Conservation (phyloP, 345 rosid genomes). For the Eucalyptus globulus region DNA sequence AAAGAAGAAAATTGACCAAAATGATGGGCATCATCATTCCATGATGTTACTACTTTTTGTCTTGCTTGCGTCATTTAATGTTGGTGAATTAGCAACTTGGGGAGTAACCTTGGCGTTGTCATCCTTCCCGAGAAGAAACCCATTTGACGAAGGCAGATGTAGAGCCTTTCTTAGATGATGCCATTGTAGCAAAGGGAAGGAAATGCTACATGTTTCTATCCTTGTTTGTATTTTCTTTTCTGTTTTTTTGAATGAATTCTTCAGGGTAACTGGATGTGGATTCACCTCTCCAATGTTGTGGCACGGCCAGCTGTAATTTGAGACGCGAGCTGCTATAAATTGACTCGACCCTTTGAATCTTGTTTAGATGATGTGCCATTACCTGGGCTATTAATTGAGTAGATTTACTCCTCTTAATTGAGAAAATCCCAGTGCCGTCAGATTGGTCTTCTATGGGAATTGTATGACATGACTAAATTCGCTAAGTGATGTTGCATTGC, state of each 20-base stretch:
- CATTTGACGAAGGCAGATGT: not conserved
- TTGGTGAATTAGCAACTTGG: not conserved
- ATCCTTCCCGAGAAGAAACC: not conserved
- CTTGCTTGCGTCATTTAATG: not conserved
- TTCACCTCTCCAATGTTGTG: not conserved
- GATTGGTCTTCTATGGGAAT: not conserved
- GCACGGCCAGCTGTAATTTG: not conserved
- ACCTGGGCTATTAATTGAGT: not conserved
- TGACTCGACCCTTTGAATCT: not conserved
- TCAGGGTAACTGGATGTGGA: not conserved
- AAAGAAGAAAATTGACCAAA: not conserved
- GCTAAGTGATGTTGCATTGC: not conserved
- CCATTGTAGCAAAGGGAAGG: not conserved
- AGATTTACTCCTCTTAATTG: not conserved
- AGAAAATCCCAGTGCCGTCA: not conserved
- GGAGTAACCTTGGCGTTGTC: not conserved
- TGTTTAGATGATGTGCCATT: not conserved
- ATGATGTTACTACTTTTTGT: not conserved
- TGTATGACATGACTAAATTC: not conserved
- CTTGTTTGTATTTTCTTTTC: not conserved
- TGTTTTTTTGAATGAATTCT: not conserved
- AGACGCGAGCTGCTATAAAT: not conserved
- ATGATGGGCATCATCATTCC: not conserved
- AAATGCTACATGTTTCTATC: not conserved
- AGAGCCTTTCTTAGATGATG: not conserved